Conservation (phyloP, 352 stramenopile species). For the Phytopythium chamaehyphon region DNA sequence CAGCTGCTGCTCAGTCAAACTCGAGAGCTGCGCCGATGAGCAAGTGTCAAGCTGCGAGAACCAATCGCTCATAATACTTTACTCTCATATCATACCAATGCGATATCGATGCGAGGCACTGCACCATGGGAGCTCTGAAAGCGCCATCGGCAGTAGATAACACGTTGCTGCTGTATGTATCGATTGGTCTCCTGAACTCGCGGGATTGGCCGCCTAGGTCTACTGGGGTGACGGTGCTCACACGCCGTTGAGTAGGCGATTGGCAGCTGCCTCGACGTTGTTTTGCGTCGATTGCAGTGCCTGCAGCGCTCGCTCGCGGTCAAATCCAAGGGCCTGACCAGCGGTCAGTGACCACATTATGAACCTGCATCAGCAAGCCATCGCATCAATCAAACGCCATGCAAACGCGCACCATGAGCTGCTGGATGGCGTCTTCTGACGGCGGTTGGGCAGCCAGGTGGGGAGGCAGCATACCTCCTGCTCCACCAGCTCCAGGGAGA, state of each 20-base stretch:
- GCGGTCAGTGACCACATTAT: no score
- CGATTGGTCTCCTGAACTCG: no score
- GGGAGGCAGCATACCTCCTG: conserved; percentile 46
- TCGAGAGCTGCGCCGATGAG: no score
- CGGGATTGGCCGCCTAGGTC: conserved; percentile 10
- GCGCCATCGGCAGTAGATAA: no score
- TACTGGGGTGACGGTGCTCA: not conserved
- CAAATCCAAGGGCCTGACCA: conserved; percentile 58
- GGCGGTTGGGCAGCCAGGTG: conserved; percentile 58
- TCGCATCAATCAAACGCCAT: not conserved
- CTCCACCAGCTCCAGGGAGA: conserved; percentile 52
- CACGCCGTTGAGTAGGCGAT: conserved; percentile 75
- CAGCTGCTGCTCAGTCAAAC: no score
- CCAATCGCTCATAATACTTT: no score
- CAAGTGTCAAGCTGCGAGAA: no score
- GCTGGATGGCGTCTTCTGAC: conserved; percentile 71
- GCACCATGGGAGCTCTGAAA: no score
- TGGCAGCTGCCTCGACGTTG: conserved; percentile 85
- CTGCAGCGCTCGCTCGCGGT: conserved; percentile 60
- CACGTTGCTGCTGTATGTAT: no score
- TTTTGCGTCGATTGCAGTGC: conserved; percentile 74
- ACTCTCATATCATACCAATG: no score
- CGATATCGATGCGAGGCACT: no score
- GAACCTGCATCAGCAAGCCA: conserved; percentile 10
- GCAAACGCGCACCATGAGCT: conserved; percentile 54